Percentiles rank a stretch among this genome's conserved stretches.
These are phyloP conservation scores for Endoconidiophora laricicola DNA, from an alignment of 2,329 filamentous ascomycete species.

Conservation along the genomic window DNA sequence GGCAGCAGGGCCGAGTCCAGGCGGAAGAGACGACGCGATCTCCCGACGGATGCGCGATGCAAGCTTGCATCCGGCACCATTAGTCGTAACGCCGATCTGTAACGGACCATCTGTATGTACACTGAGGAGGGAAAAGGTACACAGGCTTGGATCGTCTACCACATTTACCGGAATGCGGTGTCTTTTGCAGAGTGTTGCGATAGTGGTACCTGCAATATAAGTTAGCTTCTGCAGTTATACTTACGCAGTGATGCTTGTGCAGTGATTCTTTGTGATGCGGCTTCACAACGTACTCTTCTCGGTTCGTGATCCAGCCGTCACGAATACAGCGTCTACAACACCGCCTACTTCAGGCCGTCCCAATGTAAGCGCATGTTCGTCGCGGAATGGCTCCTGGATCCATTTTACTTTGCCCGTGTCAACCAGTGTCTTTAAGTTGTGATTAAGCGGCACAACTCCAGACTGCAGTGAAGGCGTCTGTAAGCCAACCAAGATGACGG, in stretches of 20 bases:
- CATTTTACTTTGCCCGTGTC: conserved; percentile 50
- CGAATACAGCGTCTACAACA: conserved; percentile 84
- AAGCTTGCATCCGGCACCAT: conserved; percentile 85
- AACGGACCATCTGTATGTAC: conserved; percentile 81
- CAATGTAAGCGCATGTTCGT: conserved; percentile 54
- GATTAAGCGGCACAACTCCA: conserved; percentile 40
- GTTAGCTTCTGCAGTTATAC: conserved; percentile 9
- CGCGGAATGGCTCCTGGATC: conserved; percentile 48
- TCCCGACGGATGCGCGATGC: conserved; percentile 79
- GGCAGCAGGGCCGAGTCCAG: conserved; percentile 59
- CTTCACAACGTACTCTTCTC: no score
- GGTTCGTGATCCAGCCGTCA: conserved; percentile 21
- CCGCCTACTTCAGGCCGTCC: conserved; percentile 63
- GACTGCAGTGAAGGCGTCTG: conserved; percentile 22
- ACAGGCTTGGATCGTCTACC: conserved; percentile 69
- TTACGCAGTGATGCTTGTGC: neutral
- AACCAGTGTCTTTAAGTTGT: conserved; percentile 43
- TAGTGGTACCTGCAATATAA: conserved; percentile 35
- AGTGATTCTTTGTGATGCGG: neutral
- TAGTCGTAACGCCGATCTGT: conserved; percentile 90
- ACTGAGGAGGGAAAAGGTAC: conserved; percentile 77
- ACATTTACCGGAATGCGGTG: conserved; percentile 88
- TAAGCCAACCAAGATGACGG: conserved; percentile 55
- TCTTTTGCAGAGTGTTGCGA: conserved; percentile 59
- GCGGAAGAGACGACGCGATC: conserved; percentile 63